phyloP scores from a whole-genome alignment of 1,284 basidiomycete species.

The Ustilago cynodontis region DNA sequence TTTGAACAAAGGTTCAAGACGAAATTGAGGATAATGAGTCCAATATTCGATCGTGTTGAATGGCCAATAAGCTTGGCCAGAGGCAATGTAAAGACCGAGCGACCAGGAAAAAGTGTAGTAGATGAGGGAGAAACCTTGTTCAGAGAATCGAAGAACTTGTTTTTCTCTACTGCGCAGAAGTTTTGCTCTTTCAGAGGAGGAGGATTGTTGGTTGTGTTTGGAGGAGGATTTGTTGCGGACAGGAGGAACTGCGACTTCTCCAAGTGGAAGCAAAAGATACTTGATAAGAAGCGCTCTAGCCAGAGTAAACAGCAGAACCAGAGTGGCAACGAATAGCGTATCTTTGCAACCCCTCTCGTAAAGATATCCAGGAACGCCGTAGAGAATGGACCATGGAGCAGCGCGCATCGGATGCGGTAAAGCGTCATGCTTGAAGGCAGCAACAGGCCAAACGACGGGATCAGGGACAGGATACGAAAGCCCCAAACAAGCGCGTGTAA shows the following conservation, averaged over 20 bases:
- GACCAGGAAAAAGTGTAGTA: constrained; percentile 83
- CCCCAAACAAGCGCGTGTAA: constrained; percentile 55
- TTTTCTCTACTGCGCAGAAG: constrained; percentile 73
- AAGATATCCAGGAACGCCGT: constrained; percentile 40
- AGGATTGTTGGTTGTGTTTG: neutral
- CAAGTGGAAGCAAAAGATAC: constrained; percentile 57
- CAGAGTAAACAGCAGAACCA: constrained; percentile 59
- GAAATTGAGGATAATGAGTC: constrained; percentile 84
- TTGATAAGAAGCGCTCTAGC: constrained; percentile 58
- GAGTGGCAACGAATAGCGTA: constrained; percentile 56
- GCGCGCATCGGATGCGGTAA: constrained; percentile 11
- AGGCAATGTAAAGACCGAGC: constrained; percentile 84
- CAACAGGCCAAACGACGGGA: constrained; percentile 34
- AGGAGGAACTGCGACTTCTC: constrained; percentile 33
- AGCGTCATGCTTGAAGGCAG: constrained; percentile 30
- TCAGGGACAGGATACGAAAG: constrained; percentile 56
- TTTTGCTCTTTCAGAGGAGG: constrained; percentile 30
- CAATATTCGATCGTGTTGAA: constrained; percentile 81
- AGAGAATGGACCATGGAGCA: constrained; percentile 49
- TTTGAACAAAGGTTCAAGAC: constrained; percentile 75
- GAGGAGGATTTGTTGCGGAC: constrained; percentile 26
- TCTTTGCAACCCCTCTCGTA: constrained; percentile 58
- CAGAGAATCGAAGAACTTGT: constrained; percentile 86
- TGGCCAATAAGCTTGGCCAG: constrained; percentile 78
- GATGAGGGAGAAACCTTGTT: constrained; percentile 89